Percentiles rank a stretch among this genome's conserved stretches.
phyloP scores from a whole-genome alignment of 345 rosid species.

The Gossypium arboreum region DNA sequence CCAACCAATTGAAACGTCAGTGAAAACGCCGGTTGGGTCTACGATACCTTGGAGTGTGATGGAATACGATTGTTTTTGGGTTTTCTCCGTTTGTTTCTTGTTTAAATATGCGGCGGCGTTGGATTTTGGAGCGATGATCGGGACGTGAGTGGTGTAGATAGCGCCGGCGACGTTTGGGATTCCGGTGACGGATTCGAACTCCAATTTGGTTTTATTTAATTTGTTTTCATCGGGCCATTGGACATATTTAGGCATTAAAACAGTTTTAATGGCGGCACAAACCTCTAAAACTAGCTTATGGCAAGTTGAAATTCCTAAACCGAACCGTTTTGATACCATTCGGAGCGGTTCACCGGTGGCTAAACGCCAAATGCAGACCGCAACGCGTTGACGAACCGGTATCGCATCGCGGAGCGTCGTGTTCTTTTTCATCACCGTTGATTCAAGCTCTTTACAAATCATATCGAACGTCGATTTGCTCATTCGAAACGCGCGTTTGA shows the following conservation, averaged over 20 bases:
- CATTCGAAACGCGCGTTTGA: slow-evolving; percentile 81
- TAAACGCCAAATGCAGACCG: slow-evolving; percentile 88
- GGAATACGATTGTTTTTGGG: slow-evolving; percentile 68
- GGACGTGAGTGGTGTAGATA: slow-evolving; percentile 81
- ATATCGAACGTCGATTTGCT: slow-evolving; percentile 58
- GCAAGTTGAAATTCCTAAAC: slow-evolving; percentile 78
- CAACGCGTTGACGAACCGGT: slow-evolving; percentile 89
- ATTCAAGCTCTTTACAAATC: background rate
- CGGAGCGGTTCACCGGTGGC: slow-evolving; percentile 78
- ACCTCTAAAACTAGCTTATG: slow-evolving; percentile 78
- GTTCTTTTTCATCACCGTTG: slow-evolving; percentile 3
- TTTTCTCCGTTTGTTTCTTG: slow-evolving; percentile 72
- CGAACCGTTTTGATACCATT: slow-evolving; percentile 68
- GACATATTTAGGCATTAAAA: slow-evolving; percentile 68
- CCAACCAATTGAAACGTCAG: slow-evolving; percentile 87
- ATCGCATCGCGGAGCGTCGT: slow-evolving; percentile 81
- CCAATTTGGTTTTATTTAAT: background rate
- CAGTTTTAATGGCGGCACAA: slow-evolving; percentile 64
- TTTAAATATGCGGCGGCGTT: slow-evolving; percentile 76
- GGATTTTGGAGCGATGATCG: slow-evolving; percentile 74
- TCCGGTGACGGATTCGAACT: slow-evolving; percentile 23
- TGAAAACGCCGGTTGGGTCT: slow-evolving; percentile 60
- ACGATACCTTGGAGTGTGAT: slow-evolving; percentile 77
- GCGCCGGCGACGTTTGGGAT: slow-evolving; percentile 71
- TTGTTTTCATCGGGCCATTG: slow-evolving; percentile 66